Percentiles rank a stretch among this genome's conserved stretches.
Evolutionary conservation across 1,139 yeast species (phyloP).

Genomic region (Yamadazyma membranifaciens): DNA sequence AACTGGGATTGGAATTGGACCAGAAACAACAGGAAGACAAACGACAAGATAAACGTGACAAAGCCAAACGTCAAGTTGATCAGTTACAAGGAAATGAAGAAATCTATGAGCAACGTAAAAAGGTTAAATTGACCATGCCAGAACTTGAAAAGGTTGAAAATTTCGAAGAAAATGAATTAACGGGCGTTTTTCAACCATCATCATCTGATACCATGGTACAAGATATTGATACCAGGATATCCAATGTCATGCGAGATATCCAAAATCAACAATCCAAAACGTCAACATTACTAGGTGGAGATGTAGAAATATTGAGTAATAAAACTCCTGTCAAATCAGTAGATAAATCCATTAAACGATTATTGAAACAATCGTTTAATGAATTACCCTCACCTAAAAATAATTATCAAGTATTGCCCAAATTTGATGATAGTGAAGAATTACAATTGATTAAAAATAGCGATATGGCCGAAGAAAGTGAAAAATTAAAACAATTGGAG

Average conservation of each 20-base stretch:
- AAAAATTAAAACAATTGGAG: constrained; percentile 23
- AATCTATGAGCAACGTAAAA: constrained; percentile 34
- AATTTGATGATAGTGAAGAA: constrained; percentile 23
- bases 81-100: constrained; percentile 35
- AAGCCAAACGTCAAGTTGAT: constrained; percentile 7
- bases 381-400: constrained; percentile 31
- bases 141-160: constrained; percentile 6
- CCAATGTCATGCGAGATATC: constrained; percentile 24
- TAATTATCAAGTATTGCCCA: constrained; percentile 26
- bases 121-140: constrained; percentile 56
- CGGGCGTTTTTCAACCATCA: constrained; percentile 12
- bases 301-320: not conserved
- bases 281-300: constrained; percentile 18
- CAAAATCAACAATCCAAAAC: constrained; percentile 15
- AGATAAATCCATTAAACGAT: constrained; percentile 15
- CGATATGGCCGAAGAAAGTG: constrained; percentile 20
- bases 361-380: constrained; percentile 19
- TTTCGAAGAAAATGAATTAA: constrained; percentile 13
- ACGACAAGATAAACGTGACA: constrained; percentile 19
- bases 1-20: constrained; percentile 46
- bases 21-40: constrained; percentile 31
- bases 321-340: not conserved
- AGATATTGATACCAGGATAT: constrained; percentile 32
- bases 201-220: constrained; percentile 2
- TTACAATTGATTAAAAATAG: constrained; percentile 14